Percentiles rank a stretch among this genome's conserved stretches.
Evolutionary conservation across 306 rosid genomes (phyloP).

Genomic region (Prunus mira): DNA sequence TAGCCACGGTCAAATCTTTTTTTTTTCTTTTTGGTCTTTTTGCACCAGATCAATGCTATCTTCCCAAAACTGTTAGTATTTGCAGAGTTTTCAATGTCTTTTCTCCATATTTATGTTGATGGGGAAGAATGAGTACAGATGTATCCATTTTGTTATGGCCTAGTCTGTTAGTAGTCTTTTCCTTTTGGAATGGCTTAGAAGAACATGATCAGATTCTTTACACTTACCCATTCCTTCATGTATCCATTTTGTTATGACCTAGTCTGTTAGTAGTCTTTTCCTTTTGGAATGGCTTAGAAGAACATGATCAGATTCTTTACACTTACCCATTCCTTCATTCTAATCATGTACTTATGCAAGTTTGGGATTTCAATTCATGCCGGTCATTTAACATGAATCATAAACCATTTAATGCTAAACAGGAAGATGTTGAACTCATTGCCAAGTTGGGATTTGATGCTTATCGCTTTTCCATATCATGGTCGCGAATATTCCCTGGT

Average conservation of each 20-base stretch:
- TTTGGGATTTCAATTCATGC: neutral
- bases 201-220: neutral
- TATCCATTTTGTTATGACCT: neutral
- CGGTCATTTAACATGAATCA: neutral
- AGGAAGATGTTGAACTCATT: conserved; percentile 91
- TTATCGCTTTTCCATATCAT: conserved; percentile 87
- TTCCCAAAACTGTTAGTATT: neutral
- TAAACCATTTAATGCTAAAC: conserved; percentile 19
- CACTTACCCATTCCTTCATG: neutral
- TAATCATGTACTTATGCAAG: neutral
- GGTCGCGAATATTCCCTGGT: conserved; percentile 97
- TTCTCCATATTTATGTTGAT: neutral
- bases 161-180: neutral
- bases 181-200: neutral
- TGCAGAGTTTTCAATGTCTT: neutral
- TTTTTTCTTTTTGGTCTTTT: conserved; percentile 1
- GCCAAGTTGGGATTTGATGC: conserved; percentile 83
- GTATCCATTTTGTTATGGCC: neutral
- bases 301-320: neutral
- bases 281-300: neutral
- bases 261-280: neutral
- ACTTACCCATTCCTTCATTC: neutral
- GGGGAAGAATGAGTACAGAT: neutral
- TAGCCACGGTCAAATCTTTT: neutral
- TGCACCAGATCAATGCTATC: neutral